Evolutionary conservation across 2,329 filamentous ascomycete species (phyloP).

Genomic region (Pseudocercospora fijiensis): DNA sequence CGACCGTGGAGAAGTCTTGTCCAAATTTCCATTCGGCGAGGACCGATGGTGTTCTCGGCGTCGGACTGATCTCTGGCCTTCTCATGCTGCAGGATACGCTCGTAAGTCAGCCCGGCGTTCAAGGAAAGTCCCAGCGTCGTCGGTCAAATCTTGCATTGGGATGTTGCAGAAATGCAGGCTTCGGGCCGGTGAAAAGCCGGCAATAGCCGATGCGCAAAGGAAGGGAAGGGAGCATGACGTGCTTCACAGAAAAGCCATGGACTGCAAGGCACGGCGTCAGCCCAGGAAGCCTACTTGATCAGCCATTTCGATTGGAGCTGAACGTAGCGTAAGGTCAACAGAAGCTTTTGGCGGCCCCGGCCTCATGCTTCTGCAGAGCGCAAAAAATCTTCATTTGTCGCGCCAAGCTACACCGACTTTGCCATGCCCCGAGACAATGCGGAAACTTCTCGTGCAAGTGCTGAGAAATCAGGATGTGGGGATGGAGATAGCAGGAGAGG

Average conservation of each 20-base stretch:
- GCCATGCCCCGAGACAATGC: not conserved
- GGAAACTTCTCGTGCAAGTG: not conserved
- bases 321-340: not conserved
- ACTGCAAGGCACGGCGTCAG: not conserved
- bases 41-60: no score
- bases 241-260: not conserved
- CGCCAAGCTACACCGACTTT: not conserved
- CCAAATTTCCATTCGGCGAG: no score
- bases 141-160: not conserved
- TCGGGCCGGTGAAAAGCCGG: not conserved
- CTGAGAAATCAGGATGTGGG: conserved; percentile 1
- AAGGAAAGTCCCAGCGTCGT: not conserved
- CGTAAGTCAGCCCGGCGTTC: not conserved
- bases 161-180: not conserved
- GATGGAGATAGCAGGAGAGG: not conserved
- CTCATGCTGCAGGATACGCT: no score
- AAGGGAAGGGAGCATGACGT: not conserved
- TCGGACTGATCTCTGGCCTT: no score
- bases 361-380: not conserved
- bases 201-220: not conserved
- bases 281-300: not conserved
- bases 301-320: not conserved
- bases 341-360: not conserved
- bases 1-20: no score
- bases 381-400: not conserved